Conservation (phyloP, 495 filamentous ascomycete genomes). For the Penicillium longicatenatum region DNA sequence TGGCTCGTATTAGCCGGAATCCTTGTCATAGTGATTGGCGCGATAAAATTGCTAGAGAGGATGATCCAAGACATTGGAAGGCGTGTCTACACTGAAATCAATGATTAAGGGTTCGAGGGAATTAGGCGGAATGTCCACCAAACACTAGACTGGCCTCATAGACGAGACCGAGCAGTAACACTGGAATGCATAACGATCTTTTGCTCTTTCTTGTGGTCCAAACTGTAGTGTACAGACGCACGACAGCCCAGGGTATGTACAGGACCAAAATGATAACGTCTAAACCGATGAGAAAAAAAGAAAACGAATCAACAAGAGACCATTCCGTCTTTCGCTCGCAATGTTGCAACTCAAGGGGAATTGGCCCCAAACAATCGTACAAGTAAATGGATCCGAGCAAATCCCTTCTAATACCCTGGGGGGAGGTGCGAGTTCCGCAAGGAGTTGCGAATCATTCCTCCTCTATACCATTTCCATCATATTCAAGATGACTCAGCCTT, state of each 20-base stretch:
- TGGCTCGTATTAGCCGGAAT: conserved; percentile 35
- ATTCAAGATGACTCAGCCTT: conserved; percentile 59
- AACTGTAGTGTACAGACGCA: conserved; percentile 50
- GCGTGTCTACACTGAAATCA: conserved; percentile 8
- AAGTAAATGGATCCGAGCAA: conserved; percentile 46
- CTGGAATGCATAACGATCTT: conserved; percentile 44
- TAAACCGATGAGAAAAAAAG: conserved; percentile 37
- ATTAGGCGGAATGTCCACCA: conserved; percentile 3
- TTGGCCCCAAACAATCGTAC: conserved; percentile 54
- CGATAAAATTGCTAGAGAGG: not conserved
- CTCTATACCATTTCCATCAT: conserved; percentile 28
- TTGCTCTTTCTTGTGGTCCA: conserved; percentile 49
- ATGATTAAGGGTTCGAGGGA: not conserved
- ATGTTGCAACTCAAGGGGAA: conserved; percentile 48
- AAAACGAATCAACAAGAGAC: conserved; percentile 39
- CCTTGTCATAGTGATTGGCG: not conserved
- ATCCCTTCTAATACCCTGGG: conserved; percentile 42
- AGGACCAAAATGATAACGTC: conserved; percentile 49
- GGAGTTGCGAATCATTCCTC: conserved; percentile 39
- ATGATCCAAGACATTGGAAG: not conserved
- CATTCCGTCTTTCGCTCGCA: conserved; percentile 51
- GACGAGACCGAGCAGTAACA: conserved; percentile 18
- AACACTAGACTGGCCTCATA: conserved; percentile 6
- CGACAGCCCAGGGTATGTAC: conserved; percentile 53
- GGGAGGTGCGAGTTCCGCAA: conserved; percentile 38